Base-by-base conservation (phyloP, 2,329 filamentous ascomycete species). In the Tolypocladium guangdongense region DNA sequence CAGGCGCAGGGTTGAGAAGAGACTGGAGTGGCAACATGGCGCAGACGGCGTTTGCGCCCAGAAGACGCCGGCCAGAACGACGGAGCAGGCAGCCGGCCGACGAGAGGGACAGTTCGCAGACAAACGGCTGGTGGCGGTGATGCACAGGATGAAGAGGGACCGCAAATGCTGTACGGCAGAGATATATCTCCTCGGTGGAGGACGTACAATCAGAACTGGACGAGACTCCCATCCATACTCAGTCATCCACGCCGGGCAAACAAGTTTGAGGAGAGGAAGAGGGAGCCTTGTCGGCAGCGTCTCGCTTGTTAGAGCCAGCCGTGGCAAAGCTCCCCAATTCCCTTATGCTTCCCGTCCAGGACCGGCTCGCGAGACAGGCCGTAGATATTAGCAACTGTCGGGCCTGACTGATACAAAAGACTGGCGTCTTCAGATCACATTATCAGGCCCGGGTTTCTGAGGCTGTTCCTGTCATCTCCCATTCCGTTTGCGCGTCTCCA, bases 11-110 rank as follows among this genome's bases (percentile, higher is more conserved):
- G 64, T 87, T 88, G 64, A 87, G 78, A 62, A 88, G 75, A 58
- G 81, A 83, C 38, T 80, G 74, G 59, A 87, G 75, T 49, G 84
- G 82, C 56, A 85, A 68, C 84, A 87, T 87, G 63, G 61, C 66
- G 63, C 64, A 49, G 33, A 52, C 49, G 49, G 55, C 50, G 51
- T 62, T 59, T 63, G 58, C 53, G 52, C 50, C 18, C 55, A 54
- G 39, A 48, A 10, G 2, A 22, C 38, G 14, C 27, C 36, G 14
- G 30, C 14, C 24, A 24, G n/a, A 27, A 35, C 38, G 53, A 49
- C 37, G 30, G 14, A 27, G 22, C 22, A 39, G 41, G 47, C 53
- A 53, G 50, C 27, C 50, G 56, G 30, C 43, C 50, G 51, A 24
- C 35, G 12, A 41, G 12, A 27, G 11, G 35, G 30, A 32, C 36